Evolutionary conservation across 345 rosid genomes (phyloP).

Genomic region (Rhodomyrtus tomentosa): DNA sequence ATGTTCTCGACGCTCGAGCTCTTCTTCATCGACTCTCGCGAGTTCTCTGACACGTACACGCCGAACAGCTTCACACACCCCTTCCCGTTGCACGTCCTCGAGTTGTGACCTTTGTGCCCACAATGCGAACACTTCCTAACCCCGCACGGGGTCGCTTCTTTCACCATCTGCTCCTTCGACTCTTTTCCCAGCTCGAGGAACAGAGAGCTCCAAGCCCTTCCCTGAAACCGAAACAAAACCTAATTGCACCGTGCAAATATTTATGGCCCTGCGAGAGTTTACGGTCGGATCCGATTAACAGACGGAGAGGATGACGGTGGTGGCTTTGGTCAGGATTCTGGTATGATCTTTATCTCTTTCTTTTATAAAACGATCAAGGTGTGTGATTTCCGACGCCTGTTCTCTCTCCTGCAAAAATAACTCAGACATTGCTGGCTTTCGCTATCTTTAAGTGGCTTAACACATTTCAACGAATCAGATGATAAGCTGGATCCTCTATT

Average conservation of each 20-base stretch:
- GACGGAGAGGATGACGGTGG: background rate
- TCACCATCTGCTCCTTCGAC: background rate
- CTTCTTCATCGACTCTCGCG: constrained; percentile 4
- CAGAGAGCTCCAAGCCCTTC: background rate
- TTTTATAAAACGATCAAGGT: background rate
- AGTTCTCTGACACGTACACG: background rate
- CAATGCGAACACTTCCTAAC: constrained; percentile 61
- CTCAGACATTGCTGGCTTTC: background rate
- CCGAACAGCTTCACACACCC: background rate
- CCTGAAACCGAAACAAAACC: background rate
- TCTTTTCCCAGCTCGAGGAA: background rate
- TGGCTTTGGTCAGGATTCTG: background rate
- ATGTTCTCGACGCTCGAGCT: constrained; percentile 11
- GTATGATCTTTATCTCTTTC: background rate
- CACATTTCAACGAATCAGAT: background rate
- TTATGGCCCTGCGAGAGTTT: background rate
- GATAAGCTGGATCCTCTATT: background rate
- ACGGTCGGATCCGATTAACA: background rate
- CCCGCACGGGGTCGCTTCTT: background rate
- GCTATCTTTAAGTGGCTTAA: background rate
- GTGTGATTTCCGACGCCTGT: background rate
- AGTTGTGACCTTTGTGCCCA: constrained; percentile 48
- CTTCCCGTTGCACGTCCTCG: constrained; percentile 32
- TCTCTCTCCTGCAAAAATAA: background rate
- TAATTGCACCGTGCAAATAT: background rate